Conservation (phyloP, 345 rosid genomes). For the Orychophragmus violaceus region DNA sequence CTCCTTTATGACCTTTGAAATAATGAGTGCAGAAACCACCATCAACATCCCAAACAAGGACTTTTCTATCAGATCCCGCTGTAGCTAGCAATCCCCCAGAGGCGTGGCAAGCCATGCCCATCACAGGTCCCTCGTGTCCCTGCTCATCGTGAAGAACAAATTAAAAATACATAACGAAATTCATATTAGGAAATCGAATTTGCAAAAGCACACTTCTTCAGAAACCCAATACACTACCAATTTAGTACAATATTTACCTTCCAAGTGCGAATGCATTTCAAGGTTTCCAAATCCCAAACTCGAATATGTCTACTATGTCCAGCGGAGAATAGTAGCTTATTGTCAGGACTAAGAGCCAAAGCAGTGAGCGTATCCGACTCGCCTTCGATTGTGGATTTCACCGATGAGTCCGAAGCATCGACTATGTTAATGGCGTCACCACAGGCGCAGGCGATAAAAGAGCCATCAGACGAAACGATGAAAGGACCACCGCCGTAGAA, state of each 20-base stretch:
- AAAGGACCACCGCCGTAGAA: no score
- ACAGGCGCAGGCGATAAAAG: slow-evolving; percentile 72
- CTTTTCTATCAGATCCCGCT: slow-evolving; percentile 97
- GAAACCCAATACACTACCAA: neutral
- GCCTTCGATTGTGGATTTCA: slow-evolving; percentile 60
- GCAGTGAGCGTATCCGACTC: slow-evolving; percentile 69
- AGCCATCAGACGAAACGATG: no score
- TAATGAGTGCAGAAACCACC: slow-evolving; percentile 95
- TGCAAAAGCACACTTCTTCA: neutral
- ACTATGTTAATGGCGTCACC: slow-evolving; percentile 73
- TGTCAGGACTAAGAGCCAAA: slow-evolving; percentile 69
- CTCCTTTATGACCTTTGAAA: slow-evolving; percentile 92
- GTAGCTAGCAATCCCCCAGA: slow-evolving; percentile 96
- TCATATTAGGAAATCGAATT: neutral
- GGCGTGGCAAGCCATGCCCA: slow-evolving; percentile 88
- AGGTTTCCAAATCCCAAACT: slow-evolving; percentile 80
- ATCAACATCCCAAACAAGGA: slow-evolving; percentile 95
- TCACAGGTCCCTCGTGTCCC: slow-evolving; percentile 95
- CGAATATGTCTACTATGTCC: slow-evolving; percentile 85
- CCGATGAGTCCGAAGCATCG: slow-evolving; percentile 46
- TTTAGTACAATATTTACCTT: no score
- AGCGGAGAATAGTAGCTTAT: slow-evolving; percentile 80
- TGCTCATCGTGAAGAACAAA: slow-evolving; percentile 24
- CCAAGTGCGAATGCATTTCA: slow-evolving; percentile 84
- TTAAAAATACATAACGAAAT: neutral